Conservation (phyloP, 768 basidiomycete species). For the Lenzites betulinus region DNA sequence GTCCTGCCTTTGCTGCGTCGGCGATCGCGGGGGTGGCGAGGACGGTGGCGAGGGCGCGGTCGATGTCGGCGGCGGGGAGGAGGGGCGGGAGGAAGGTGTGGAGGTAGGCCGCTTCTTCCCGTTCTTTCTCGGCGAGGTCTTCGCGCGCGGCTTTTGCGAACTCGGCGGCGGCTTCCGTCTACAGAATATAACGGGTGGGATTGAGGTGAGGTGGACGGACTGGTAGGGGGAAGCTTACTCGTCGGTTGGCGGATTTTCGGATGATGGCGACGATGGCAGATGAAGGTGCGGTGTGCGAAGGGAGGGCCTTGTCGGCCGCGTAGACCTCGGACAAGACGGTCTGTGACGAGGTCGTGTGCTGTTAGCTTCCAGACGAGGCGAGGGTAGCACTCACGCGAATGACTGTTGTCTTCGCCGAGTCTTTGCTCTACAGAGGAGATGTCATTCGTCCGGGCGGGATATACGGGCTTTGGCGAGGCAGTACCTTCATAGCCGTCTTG, state of each 20-base stretch:
- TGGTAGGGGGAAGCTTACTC: slow-evolving; percentile 48
- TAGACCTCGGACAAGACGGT: slow-evolving; percentile 72
- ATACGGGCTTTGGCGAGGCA: too few species aligned
- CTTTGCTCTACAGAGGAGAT: slow-evolving; percentile 47
- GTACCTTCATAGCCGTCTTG: slow-evolving; percentile 54
- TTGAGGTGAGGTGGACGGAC: not conserved
- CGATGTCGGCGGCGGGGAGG: slow-evolving; percentile 56
- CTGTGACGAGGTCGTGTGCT: slow-evolving; percentile 44
- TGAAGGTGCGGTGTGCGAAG: slow-evolving; percentile 45
- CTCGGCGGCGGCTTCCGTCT: slow-evolving; percentile 63
- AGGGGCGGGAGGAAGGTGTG: slow-evolving; percentile 60
- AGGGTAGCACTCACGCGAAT: slow-evolving; percentile 43
- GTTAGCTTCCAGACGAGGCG: too few species aligned
- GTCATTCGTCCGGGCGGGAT: too few species aligned
- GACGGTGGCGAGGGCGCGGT: slow-evolving; percentile 48
- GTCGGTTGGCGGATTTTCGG: slow-evolving; percentile 56
- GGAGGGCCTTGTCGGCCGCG: slow-evolving; percentile 56
- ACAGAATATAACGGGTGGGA: slow-evolving; percentile 10
- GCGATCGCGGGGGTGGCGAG: slow-evolving; percentile 35
- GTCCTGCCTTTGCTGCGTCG: slow-evolving; percentile 29
- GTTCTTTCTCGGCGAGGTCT: slow-evolving; percentile 68
- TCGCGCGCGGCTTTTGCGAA: slow-evolving; percentile 58
- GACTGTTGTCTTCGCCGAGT: slow-evolving; percentile 56
- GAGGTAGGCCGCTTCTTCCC: slow-evolving; percentile 55
- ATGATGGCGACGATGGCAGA: slow-evolving; percentile 54